Base-by-base conservation (phyloP, 768 basidiomycete species). In the Hebeloma cylindrosporum region DNA sequence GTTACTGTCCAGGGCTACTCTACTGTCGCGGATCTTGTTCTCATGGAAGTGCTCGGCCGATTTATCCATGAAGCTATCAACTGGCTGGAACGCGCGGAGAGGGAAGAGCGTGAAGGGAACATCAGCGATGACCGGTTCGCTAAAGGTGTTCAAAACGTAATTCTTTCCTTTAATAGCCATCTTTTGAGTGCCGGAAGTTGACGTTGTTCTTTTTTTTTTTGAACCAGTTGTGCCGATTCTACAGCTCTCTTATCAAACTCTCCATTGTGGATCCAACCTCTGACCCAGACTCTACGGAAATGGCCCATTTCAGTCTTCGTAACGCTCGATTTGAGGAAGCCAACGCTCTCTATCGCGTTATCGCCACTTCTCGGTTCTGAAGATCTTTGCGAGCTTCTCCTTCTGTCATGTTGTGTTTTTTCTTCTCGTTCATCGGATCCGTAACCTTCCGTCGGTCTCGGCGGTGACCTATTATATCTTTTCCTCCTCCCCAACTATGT, bases 221-320 rank as follows among this genome's bases (percentile, higher is more conserved):
- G n/a, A n/a, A n/a, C n/a, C 53, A 88, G 86, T 71, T 89, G 23
- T 89, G 85, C 62, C 82, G 88, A 8, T 90, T 90, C 62, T 90
- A 82, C 60, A 67, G 68, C 47, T 82, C 85, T 0, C 71, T 91
- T 36, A 75, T 88, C 67, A 85, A 83, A 58, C 69, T 79, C 6
- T 65, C 65, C 37, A 76, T 89, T 56, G 74, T 88, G 43, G 84
- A 87, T 54, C 72, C 78, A 2, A 59, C 65, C 5, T 71, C 70
- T n/a, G 86, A 88, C 44, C 73, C 74, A 6, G 86, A 91, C 57
- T 77, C 82, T 0, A 75, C 83, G 4, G 88, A 88, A 66, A 88
- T 91, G 76, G 74, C 76, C 4, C 83, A 88, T 59, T 91, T 91
- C 54, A 79, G 80, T 32, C 71, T 91, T 36, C 77, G 79, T 28